Conservation (phyloP, 2,329 filamentous ascomycete genomes). For the Colletotrichum camelliae region DNA sequence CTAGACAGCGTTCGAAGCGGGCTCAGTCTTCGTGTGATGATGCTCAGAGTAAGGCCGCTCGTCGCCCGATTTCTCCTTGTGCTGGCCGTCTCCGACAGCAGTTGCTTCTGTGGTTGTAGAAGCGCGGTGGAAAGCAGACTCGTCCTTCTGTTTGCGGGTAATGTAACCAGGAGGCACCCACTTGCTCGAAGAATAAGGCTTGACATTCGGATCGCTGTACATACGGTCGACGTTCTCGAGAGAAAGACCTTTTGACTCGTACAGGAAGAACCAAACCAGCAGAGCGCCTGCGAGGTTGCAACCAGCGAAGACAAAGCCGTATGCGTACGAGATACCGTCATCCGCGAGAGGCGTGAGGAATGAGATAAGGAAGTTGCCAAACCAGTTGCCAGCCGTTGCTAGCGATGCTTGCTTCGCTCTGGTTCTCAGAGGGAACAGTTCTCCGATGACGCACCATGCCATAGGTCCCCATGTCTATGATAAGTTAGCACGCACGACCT, state of each 20-base stretch:
- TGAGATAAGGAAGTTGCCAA: constrained; percentile 69
- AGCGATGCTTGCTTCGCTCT: constrained; percentile 60
- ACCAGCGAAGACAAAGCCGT: constrained; percentile 70
- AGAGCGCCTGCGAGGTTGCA: constrained; percentile 64
- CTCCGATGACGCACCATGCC: constrained; percentile 71
- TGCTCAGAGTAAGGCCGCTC: constrained; percentile 10
- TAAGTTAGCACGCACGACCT: background rate
- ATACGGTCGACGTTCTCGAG: constrained; percentile 77
- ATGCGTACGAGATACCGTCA: constrained; percentile 63
- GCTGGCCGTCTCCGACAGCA: background rate
- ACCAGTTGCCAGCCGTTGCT: constrained; percentile 60
- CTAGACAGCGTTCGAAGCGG: background rate
- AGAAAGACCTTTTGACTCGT: constrained; percentile 67
- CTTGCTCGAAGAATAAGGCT: constrained; percentile 63
- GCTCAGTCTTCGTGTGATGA: background rate
- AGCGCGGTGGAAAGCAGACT: constrained; percentile 11
- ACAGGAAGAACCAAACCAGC: constrained; percentile 73
- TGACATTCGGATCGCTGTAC: constrained; percentile 66
- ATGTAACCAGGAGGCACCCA: constrained; percentile 56
- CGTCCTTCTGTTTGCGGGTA: constrained; percentile 42
- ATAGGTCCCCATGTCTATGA: constrained; percentile 70
- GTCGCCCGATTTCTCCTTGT: constrained; percentile 8
- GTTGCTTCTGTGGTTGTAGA: constrained; percentile 1
- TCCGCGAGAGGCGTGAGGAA: constrained; percentile 74
- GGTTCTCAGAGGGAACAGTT: constrained; percentile 66